A percentile compares a stretch with the other conserved stretches of the same genome.
Conservation (phyloP, 1,284 basidiomycete genomes). For the Meripilus lineatus region DNA sequence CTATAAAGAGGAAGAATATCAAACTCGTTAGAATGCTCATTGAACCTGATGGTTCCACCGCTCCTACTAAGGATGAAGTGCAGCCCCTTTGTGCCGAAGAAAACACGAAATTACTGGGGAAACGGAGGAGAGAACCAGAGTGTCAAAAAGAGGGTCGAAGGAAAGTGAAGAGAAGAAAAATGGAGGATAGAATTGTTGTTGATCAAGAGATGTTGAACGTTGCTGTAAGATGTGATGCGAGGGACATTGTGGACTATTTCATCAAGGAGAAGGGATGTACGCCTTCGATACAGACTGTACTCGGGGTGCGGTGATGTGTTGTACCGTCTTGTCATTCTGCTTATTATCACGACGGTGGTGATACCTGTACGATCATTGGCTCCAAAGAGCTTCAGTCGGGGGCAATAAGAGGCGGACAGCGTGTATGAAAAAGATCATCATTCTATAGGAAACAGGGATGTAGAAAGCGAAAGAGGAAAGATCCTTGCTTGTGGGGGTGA, state of each 20-base stretch:
- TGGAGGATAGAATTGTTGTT: constrained; percentile 57
- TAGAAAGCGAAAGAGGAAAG: no score
- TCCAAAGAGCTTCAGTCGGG: no score
- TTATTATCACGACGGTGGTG: no score
- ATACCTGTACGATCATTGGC: no score
- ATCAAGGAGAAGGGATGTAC: constrained; percentile 71
- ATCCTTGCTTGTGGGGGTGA: no score
- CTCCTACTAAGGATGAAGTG: constrained; percentile 9
- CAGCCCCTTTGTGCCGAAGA: background rate
- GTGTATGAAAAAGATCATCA: no score
- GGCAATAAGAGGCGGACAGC: no score
- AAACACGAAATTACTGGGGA: background rate
- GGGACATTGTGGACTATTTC: constrained; percentile 71
- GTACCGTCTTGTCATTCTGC: no score
- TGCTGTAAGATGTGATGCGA: constrained; percentile 59
- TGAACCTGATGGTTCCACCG: constrained; percentile 41
- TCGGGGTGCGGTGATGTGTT: constrained; percentile 44
- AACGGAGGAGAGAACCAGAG: background rate
- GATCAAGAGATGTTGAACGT: constrained; percentile 54
- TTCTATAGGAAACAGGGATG: no score
- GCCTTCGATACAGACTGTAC: constrained; percentile 65
- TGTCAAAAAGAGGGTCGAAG: constrained; percentile 6
- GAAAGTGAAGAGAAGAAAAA: constrained; percentile 42
- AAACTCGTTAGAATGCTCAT: constrained; percentile 67
- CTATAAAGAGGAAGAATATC: constrained; percentile 68